A percentile compares a stretch with the other conserved stretches of the same genome.
Evolutionary conservation across 176 grass and related monocot species (phyloP).

Genomic region (Triticum turgidum): DNA sequence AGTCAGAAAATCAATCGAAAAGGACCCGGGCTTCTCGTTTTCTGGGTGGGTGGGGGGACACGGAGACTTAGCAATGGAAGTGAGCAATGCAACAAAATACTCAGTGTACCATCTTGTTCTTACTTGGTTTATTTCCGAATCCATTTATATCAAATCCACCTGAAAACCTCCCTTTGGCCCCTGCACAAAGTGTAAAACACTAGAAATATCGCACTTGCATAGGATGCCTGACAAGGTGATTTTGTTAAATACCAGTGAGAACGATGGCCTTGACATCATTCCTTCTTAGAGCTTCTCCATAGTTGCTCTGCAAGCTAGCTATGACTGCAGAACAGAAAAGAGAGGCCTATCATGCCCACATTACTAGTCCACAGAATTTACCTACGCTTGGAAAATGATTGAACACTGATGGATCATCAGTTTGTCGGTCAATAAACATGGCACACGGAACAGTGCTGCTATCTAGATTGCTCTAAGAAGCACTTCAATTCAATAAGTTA

Average conservation of each 20-base stretch:
- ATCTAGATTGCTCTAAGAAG: not conserved
- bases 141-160: slow-evolving; percentile 79
- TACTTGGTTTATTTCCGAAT: slow-evolving; percentile 59
- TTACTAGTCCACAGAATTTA: not conserved
- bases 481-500: no score
- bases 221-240: not conserved
- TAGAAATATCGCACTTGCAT: not conserved
- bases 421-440: not conserved
- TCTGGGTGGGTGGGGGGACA: slow-evolving; percentile 28
- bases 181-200: slow-evolving; percentile 25
- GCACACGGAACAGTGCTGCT: not conserved
- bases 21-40: slow-evolving; percentile 48
- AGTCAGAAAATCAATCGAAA: slow-evolving; percentile 66
- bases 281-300: slow-evolving; percentile 55
- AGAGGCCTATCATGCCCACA: not conserved
- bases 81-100: not conserved
- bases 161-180: slow-evolving; percentile 73
- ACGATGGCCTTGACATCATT: slow-evolving; percentile 87
- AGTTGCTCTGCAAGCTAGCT: slow-evolving; percentile 58
- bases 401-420: not conserved
- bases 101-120: not conserved
- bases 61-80: not conserved
- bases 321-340: slow-evolving; percentile 54
- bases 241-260: slow-evolving; percentile 57
- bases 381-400: not conserved